Conservation (phyloP, 805 yeast genomes). For the Hanseniaspora meyeri region DNA sequence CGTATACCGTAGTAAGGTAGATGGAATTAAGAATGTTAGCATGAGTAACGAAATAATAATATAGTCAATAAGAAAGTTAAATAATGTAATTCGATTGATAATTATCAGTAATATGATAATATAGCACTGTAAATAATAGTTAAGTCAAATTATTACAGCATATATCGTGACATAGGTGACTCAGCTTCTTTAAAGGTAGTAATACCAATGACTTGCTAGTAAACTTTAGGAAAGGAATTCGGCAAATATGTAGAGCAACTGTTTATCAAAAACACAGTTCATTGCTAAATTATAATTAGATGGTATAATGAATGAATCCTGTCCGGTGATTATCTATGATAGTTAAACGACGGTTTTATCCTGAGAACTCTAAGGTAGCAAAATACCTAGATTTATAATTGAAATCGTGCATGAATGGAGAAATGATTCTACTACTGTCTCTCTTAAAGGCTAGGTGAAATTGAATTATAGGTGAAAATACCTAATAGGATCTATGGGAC, state of each 20-base stretch:
- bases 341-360: slow-evolving; percentile 3
- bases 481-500: slow-evolving; percentile 4
- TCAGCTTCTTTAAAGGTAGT: background rate
- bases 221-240: slow-evolving; percentile 1
- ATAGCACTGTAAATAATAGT: background rate
- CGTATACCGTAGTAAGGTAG: background rate
- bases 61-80: background rate
- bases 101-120: background rate
- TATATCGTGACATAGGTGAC: background rate
- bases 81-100: background rate
- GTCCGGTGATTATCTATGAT: background rate
- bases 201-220: background rate
- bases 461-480: slow-evolving; percentile 4
- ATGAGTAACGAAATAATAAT: background rate
- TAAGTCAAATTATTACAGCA: background rate
- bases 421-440: slow-evolving; percentile 2
- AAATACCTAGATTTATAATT: slow-evolving; percentile 6
- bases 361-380: slow-evolving; percentile 6
- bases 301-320: slow-evolving; percentile 5
- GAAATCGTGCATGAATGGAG: slow-evolving; percentile 7
- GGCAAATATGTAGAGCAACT: slow-evolving; percentile 1
- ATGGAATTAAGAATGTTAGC: slow-evolving; percentile 1
- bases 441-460: slow-evolving; percentile 1
- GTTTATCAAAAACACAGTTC: slow-evolving; percentile 6
- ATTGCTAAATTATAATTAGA: slow-evolving; percentile 1